Evolutionary conservation across 768 basidiomycete genomes (phyloP), one percentile per base, ranked within the genome.

Genomic region (Tricholoma matsutake): DNA sequence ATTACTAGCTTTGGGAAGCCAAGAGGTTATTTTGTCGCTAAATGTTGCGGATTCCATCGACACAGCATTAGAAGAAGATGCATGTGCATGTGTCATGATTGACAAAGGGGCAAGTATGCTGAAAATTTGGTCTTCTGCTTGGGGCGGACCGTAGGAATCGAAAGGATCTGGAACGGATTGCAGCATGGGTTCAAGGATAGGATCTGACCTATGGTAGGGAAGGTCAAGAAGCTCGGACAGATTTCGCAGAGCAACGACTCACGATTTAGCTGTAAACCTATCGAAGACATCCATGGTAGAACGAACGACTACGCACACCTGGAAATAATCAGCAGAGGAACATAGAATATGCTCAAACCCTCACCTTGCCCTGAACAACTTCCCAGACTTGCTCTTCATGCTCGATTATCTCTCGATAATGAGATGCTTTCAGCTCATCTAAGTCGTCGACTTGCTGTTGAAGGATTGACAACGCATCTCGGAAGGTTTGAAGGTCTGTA

Each of bases 351-450:
- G n/a, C 43, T 1, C 16, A 8, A 65, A 25, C 31, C 65, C 72
- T 34, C 64, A 91, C 90, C 80, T 96, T 96, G 63, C 81, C 85
- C 71, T 96, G 87, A 6, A 96, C 92, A 13, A 86, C 84, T 67
- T 95, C 87, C 96, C 96, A 98, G n/a, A 94, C 89, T 72, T 96
- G 88, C 66, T 96, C 93, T 75, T 97, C 95, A 66, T 95, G 94
- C 61, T 92, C 91, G 54, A 94, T 76, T 57, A 96, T 94, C 67
- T 94, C 88, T 64, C 88, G 84, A 68, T 98, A 96, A 75, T 98
- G 94, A 6, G 83, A 80, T 7, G 79, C 83, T 69, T 96, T 96
- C 59, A 98, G 77, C 57, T 85, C 85, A 73, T 98, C 95, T 2
- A 97, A 79, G 61, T 94, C 94, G 66, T 96, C 93, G 0, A 98